These are phyloP conservation scores for Sechiopsis laciniata DNA, from an alignment of 306 rosid species.

Conservation along the genomic window DNA sequence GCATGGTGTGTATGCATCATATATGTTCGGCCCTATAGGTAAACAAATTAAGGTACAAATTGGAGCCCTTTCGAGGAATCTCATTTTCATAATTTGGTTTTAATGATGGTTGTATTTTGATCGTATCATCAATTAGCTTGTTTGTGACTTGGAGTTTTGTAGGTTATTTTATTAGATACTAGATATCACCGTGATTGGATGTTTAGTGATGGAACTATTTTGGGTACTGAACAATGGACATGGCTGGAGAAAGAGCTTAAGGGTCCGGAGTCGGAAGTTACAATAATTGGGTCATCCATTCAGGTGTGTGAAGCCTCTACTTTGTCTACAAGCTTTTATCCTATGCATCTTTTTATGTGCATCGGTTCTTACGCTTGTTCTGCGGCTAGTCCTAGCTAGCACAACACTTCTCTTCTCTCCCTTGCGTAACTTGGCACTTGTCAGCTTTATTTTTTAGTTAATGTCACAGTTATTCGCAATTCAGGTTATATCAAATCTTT, in stretches of 20 bases:
- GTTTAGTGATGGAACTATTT: conserved; percentile 64
- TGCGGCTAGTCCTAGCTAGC: no score
- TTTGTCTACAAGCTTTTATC: neutral
- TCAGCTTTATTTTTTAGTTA: neutral
- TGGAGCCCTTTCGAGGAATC: conserved; percentile 14
- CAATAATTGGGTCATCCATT: conserved; percentile 70
- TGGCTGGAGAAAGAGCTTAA: conserved; percentile 71
- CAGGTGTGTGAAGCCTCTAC: conserved; percentile 37
- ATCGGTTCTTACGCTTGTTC: no score
- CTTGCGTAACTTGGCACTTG: no score
- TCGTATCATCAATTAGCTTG: neutral
- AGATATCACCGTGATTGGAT: conserved; percentile 80
- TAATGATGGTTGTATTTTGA: conserved; percentile 1
- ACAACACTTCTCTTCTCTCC: no score
- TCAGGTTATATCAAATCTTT: conserved; percentile 78
- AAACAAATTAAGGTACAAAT: conserved; percentile 60
- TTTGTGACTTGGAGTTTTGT: conserved; percentile 17
- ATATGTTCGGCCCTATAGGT: conserved; percentile 60
- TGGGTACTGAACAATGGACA: conserved; percentile 65
- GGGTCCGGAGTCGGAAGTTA: conserved; percentile 53
- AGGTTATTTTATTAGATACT: conserved; percentile 58
- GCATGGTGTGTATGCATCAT: conserved; percentile 65
- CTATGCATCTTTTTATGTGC: neutral
- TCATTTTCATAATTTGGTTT: conserved; percentile 9
- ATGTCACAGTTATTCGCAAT: conserved; percentile 12